A percentile compares a stretch with the other conserved stretches of the same genome.
These are phyloP conservation scores for Scedosporium boydii DNA, from an alignment of 2,329 filamentous ascomycete genomes.

Conservation along the genomic window DNA sequence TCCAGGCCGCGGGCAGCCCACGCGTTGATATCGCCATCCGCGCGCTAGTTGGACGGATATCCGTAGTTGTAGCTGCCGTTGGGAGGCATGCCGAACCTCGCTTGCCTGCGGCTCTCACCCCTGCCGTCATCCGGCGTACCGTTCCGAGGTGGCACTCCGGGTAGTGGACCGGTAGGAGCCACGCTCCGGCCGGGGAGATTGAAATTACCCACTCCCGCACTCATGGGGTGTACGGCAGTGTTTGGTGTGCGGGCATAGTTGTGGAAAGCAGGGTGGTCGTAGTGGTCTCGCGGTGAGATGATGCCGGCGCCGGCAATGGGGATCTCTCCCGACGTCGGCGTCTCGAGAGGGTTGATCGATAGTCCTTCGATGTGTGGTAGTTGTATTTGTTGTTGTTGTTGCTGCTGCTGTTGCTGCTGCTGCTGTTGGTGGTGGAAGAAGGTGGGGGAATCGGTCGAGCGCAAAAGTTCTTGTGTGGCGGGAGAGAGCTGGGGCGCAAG, in stretches of 20 bases:
- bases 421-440: slow-evolving; percentile 25
- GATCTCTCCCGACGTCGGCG: slow-evolving; percentile 64
- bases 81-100: slow-evolving; percentile 39
- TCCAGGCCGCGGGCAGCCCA: slow-evolving; percentile 7
- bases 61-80: slow-evolving; percentile 26
- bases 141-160: slow-evolving; percentile 41
- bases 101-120: slow-evolving; percentile 43
- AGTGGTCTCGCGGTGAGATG: slow-evolving; percentile 42
- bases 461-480: slow-evolving; percentile 65
- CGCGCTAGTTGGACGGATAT: slow-evolving; percentile 4
- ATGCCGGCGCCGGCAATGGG: slow-evolving; percentile 51
- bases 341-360: slow-evolving; percentile 27
- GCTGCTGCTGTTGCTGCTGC: not conserved
- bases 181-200: slow-evolving; percentile 56
- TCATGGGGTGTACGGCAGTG: slow-evolving; percentile 24
- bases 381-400: not conserved
- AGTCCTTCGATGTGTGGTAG: not conserved
- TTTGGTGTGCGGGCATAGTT: slow-evolving; percentile 36
- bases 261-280: slow-evolving; percentile 20
- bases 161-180: slow-evolving; percentile 48
- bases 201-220: slow-evolving; percentile 36
- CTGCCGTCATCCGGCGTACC: slow-evolving; percentile 41
- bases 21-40: not conserved
- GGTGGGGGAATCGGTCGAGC: slow-evolving; percentile 51
- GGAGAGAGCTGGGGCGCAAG: slow-evolving; percentile 73